Conservation (phyloP, 441 rosid species). For the Metrosideros polymorpha region DNA sequence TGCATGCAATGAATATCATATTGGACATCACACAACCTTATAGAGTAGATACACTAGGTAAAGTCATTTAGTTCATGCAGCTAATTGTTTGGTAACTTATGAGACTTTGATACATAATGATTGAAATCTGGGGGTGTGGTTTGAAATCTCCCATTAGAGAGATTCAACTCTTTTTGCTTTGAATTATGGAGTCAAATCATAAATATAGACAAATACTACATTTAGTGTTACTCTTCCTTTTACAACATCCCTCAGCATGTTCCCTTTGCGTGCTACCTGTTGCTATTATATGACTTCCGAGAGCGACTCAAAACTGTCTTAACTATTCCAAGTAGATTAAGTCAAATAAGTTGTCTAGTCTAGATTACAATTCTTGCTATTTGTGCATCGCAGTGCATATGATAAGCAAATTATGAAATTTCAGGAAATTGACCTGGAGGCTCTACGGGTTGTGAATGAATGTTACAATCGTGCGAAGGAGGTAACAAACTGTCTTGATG, state of each 20-base stretch:
- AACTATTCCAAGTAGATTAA: neutral
- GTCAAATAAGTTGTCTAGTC: neutral
- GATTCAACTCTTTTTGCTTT: neutral
- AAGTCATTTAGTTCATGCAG: neutral
- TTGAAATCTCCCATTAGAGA: neutral
- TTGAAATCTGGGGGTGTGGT: neutral
- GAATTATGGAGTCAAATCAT: neutral
- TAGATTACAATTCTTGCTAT: neutral
- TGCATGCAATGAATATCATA: neutral
- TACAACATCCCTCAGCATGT: neutral
- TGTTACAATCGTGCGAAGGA: slow-evolving; percentile 80
- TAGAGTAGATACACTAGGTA: neutral
- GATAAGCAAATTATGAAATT: slow-evolving; percentile 5
- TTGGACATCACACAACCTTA: neutral
- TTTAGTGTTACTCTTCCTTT: neutral
- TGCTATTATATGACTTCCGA: neutral
- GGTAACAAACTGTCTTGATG: slow-evolving; percentile 22
- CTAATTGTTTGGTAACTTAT: neutral
- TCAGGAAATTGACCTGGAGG: slow-evolving; percentile 80
- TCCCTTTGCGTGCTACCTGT: neutral
- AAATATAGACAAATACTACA: neutral
- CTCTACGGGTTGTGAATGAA: slow-evolving; percentile 45
- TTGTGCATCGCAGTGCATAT: neutral
- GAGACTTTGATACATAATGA: neutral
- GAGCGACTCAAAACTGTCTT: neutral